Percentiles rank a stretch among this genome's conserved stretches.
phyloP scores from a whole-genome alignment of 331 rosid genomes.

The Erythrophleum ivorense region DNA sequence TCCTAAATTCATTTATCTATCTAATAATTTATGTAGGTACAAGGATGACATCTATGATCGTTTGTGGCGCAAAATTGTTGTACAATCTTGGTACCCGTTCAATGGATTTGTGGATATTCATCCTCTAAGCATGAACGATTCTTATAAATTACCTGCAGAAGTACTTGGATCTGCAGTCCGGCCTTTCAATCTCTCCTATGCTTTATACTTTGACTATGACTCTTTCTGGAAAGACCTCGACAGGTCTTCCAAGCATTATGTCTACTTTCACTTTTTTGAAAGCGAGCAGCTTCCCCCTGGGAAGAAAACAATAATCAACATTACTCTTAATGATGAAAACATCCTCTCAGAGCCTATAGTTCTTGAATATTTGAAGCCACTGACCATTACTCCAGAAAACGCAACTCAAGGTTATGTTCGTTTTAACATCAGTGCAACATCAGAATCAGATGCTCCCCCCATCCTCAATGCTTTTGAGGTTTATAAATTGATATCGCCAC shows the following conservation, averaged over 20 bases:
- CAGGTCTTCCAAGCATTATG: neutral
- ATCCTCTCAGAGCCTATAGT: neutral
- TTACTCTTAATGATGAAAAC: neutral
- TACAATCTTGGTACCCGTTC: neutral
- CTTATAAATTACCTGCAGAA: neutral
- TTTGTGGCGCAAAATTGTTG: neutral
- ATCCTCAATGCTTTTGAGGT: constrained; percentile 50
- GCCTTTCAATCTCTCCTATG: neutral
- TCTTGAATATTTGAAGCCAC: neutral
- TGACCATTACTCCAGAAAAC: neutral
- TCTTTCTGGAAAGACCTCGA: neutral
- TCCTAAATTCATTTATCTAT: no score
- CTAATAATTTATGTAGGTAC: neutral
- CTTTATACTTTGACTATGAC: neutral
- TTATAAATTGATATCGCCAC: neutral
- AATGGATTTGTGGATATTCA: neutral
- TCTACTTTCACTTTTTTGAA: constrained; percentile 41
- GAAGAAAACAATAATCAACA: constrained; percentile 9
- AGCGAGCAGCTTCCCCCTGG: neutral
- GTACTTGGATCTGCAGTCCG: constrained; percentile 31
- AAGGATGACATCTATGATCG: constrained; percentile 24
- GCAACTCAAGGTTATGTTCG: neutral
- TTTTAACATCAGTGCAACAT: neutral
- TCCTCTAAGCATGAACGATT: neutral
- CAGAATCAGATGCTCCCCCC: constrained; percentile 46